Evolutionary conservation across 371 early-diverging fungal species (phyloP), one percentile per base, ranked within the genome.

Genomic region (Rhizopus arrhizus): DNA sequence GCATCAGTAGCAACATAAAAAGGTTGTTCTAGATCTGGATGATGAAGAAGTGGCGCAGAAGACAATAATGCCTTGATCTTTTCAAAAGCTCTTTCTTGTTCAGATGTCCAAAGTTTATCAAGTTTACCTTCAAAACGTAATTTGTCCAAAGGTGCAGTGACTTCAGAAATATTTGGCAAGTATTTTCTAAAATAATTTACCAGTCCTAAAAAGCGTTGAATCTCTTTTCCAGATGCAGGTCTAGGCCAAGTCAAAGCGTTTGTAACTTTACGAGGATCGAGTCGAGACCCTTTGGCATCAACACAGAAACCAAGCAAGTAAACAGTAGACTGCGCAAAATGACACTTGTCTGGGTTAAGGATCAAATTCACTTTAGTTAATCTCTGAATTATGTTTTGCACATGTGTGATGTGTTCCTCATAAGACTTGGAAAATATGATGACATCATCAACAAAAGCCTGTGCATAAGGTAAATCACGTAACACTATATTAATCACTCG

Each of bases 1-100:
- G 73, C 74, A 59, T 81, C 74, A 7, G 72, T 72, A 5, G 64
- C 69, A 0, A 80, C 48, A 9, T 54, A 59, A 22, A 80, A 70
- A 2, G 38, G 38, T 38, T 9, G 7, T 7, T 38, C 12, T 7
- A 38, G 2, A 38, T 38, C 38, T 9, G 38, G 38, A 38, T 38
- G 7, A 12, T 38, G 38, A 12, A 38, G 38, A 38, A 38, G 38
- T 38, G 12, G 38, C 7, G 38, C 38, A 9, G 7, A 7, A 38
- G 38, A 7, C 12, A 38, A 38, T 12, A 38, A 38, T 38, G 38
- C 0, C 38, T 38, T 38, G 7, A 38, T 7, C 12, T 7, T 9
- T 12, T 9, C 12, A 12, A 38, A 38, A 28, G 29, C 29, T 2
- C 29, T 15, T 51, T 51, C 33, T 66, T 42, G 41, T 33, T 43